Conservation (phyloP, 2,329 filamentous ascomycete species). For the Arthroderma sp. region DNA sequence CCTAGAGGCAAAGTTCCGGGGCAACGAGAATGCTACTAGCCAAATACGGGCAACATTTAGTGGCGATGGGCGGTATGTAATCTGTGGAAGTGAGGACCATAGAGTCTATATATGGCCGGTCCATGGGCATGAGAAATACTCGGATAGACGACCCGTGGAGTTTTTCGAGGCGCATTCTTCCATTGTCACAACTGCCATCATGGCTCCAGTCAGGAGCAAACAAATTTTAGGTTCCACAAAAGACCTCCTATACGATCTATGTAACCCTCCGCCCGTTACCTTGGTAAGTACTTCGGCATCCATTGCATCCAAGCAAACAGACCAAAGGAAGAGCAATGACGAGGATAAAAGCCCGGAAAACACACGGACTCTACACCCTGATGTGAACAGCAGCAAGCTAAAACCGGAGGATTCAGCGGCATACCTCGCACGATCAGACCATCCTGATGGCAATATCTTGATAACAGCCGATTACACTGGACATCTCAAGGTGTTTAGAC, state of each 20-base stretch:
- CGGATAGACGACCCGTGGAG: conserved; percentile 72
- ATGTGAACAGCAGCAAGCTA: conserved; percentile 21
- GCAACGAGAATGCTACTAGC: conserved; percentile 76
- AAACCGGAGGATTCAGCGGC: conserved; percentile 57
- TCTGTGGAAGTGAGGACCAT: conserved; percentile 85
- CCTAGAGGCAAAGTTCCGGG: conserved; percentile 79
- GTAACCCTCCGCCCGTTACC: conserved; percentile 83
- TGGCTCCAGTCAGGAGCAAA: conserved; percentile 67
- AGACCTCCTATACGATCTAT: conserved; percentile 90
- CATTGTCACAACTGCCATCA: conserved; percentile 73
- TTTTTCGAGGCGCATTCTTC: conserved; percentile 82
- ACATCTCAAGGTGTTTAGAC: conserved; percentile 84
- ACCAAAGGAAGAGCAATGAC: conserved; percentile 25
- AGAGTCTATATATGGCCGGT: conserved; percentile 83
- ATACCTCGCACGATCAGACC: conserved; percentile 62
- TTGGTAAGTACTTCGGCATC: conserved; percentile 62
- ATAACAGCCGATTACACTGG: conserved; percentile 82
- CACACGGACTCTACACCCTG: conserved; percentile 16
- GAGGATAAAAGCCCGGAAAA: conserved; percentile 4
- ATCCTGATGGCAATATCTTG: conserved; percentile 76
- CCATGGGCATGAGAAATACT: conserved; percentile 48
- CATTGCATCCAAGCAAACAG: conserved; percentile 36
- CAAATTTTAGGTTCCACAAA: conserved; percentile 67
- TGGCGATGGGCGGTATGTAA: conserved; percentile 72
- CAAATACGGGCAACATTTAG: conserved; percentile 85